phyloP scores from a whole-genome alignment of 2,329 filamentous ascomycete genomes.

The Chaetomiaceae sp. region DNA sequence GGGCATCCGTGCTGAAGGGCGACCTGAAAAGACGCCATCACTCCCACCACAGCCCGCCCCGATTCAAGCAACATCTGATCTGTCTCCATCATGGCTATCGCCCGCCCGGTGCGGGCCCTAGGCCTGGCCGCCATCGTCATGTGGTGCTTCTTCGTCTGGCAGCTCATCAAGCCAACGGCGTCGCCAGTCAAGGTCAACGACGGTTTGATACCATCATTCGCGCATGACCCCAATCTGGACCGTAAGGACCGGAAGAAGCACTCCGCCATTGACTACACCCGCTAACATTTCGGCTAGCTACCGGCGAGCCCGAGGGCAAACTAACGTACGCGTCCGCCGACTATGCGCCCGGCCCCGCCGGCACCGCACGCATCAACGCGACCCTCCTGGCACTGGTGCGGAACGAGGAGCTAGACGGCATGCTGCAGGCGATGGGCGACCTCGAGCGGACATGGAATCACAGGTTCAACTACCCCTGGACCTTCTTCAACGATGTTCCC shows the following conservation, averaged over 20 bases:
- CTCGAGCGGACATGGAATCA: slow-evolving; percentile 92
- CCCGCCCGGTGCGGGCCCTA: slow-evolving; percentile 76
- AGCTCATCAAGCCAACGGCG: slow-evolving; percentile 57
- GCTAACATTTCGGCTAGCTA: slow-evolving; percentile 50
- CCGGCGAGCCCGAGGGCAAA: slow-evolving; percentile 72
- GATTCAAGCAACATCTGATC: neutral
- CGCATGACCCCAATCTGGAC: slow-evolving; percentile 79
- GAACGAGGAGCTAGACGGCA: slow-evolving; percentile 78
- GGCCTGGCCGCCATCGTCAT: slow-evolving; percentile 64
- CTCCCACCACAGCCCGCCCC: neutral
- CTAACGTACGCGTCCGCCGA: slow-evolving; percentile 68
- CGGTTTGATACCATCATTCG: slow-evolving; percentile 38
- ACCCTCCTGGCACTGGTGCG: slow-evolving; percentile 87
- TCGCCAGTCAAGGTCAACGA: slow-evolving; percentile 33
- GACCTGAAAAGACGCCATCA: neutral
- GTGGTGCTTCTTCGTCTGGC: slow-evolving; percentile 73
- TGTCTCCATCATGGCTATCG: slow-evolving; percentile 64
- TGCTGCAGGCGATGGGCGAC: slow-evolving; percentile 84
- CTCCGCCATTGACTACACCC: neutral
- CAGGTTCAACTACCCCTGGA: slow-evolving; percentile 99
- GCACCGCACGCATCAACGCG: slow-evolving; percentile 83
- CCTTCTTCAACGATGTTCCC: slow-evolving; percentile 94
- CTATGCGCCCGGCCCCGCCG: slow-evolving; percentile 68
- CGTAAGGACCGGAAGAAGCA: slow-evolving; percentile 54
- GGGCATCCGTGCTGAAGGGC: neutral